A percentile compares a stretch with the other conserved stretches of the same genome.
These are phyloP conservation scores for Exophiala calicioides DNA, from an alignment of 2,329 filamentous ascomycete genomes.

Conservation along the genomic window DNA sequence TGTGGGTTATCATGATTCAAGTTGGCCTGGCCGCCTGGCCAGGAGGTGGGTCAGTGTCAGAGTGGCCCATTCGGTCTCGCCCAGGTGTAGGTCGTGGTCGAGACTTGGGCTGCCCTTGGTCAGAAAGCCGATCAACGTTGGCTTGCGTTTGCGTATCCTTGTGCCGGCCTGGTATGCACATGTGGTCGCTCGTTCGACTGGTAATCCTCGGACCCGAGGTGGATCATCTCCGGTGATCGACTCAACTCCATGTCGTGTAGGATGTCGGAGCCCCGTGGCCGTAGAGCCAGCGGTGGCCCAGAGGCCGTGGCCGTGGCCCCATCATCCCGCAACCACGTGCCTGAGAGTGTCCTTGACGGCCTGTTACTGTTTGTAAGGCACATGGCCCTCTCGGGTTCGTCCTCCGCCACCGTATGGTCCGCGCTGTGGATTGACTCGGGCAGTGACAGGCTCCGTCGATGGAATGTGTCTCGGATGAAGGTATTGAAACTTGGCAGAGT, in stretches of 20 bases:
- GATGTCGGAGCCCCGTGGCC: neutral
- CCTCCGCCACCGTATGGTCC: neutral
- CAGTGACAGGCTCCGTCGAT: constrained; percentile 20
- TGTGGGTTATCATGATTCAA: too few species aligned
- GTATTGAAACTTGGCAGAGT: constrained; percentile 22
- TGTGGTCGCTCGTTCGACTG: too few species aligned
- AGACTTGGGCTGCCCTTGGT: too few species aligned
- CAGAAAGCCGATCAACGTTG: too few species aligned
- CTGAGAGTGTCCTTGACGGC: constrained; percentile 13
- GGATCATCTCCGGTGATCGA: neutral
- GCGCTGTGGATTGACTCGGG: constrained; percentile 2
- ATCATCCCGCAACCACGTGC: constrained; percentile 14
- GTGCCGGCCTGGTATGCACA: too few species aligned
- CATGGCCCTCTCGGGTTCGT: constrained; percentile 2
- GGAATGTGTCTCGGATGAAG: constrained; percentile 23
- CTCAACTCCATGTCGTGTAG: neutral
- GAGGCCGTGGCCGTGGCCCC: neutral
- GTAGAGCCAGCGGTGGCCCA: neutral
- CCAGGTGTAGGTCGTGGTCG: too few species aligned
- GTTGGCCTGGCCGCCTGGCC: too few species aligned
- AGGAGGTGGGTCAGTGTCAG: too few species aligned
- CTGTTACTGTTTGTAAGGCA: constrained; percentile 9
- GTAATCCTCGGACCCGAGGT: neutral
- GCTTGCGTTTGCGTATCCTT: too few species aligned
- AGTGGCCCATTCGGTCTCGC: too few species aligned